phyloP scores from a whole-genome alignment of 306 rosid genomes.

The Lithocarpus polystachyus region DNA sequence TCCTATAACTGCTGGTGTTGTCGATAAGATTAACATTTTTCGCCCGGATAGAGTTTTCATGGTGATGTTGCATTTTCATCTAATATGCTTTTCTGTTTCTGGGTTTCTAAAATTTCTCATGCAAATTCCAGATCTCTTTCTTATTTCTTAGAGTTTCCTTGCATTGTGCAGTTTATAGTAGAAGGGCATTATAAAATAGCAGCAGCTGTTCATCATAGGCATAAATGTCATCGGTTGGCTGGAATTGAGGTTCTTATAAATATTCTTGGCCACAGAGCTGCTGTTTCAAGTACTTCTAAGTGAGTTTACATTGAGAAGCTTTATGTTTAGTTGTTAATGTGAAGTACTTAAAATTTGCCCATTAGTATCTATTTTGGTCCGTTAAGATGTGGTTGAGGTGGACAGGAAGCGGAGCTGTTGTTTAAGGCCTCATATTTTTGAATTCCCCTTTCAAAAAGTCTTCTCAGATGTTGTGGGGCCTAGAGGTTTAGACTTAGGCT shows the following conservation, averaged over 20 bases:
- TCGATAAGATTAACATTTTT: constrained; percentile 81
- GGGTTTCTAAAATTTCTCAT: neutral
- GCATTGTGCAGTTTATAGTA: constrained; percentile 69
- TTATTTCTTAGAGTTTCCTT: constrained; percentile 15
- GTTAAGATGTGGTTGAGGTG: neutral
- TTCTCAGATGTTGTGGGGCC: neutral
- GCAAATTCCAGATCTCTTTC: constrained; percentile 9
- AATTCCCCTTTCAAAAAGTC: neutral
- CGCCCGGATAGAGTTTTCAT: constrained; percentile 87
- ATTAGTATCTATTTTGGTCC: neutral
- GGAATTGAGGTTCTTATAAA: constrained; percentile 77
- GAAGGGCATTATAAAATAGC: constrained; percentile 80
- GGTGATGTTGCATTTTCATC: constrained; percentile 42
- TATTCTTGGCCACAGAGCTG: constrained; percentile 69
- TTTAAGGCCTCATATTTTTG: neutral
- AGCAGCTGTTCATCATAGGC: constrained; percentile 83
- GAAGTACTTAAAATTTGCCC: neutral
- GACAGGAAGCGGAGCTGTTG: neutral
- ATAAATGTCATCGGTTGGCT: constrained; percentile 76
- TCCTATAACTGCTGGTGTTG: constrained; percentile 43
- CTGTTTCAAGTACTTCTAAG: constrained; percentile 79
- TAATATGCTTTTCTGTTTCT: neutral
- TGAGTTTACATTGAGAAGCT: constrained; percentile 35
- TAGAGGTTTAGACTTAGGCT: neutral
- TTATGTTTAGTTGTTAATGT: neutral